Conservation (phyloP, 495 filamentous ascomycete genomes). For the Penicillium desertorum region DNA sequence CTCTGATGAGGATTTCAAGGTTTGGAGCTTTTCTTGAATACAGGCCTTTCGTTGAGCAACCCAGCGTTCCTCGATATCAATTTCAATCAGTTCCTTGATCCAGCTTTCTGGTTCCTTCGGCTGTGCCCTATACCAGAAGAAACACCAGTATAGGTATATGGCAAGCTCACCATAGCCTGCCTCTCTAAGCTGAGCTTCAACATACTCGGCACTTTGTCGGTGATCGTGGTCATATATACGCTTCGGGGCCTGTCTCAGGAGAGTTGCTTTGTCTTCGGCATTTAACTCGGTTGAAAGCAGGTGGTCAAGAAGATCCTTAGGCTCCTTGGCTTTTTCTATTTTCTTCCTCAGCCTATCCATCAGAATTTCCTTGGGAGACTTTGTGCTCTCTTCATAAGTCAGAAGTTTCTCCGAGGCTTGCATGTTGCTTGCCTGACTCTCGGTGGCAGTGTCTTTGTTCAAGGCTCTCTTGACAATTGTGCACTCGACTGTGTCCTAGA, state of each 20-base stretch:
- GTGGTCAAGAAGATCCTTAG: background rate
- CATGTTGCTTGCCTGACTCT: constrained; percentile 27
- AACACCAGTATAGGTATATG: too few species aligned
- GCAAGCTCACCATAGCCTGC: background rate
- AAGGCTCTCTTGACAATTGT: too few species aligned
- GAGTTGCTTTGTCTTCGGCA: background rate
- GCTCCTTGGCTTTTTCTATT: background rate
- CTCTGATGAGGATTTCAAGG: too few species aligned
- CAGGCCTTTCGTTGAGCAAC: background rate
- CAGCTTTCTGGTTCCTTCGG: background rate
- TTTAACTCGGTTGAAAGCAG: background rate
- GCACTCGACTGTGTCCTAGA: too few species aligned
- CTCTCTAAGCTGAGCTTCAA: background rate
- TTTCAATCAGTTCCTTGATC: background rate
- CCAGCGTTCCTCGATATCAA: background rate
- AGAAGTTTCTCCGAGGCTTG: background rate
- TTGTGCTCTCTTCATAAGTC: background rate
- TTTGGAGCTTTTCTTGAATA: background rate
- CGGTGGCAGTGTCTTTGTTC: constrained; percentile 28
- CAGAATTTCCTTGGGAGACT: background rate
- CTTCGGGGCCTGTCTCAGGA: too few species aligned
- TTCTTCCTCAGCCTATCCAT: background rate
- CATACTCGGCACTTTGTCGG: too few species aligned
- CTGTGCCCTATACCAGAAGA: too few species aligned
- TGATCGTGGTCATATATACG: too few species aligned